Evolutionary conservation across 768 basidiomycete genomes (phyloP), one percentile per base, ranked within the genome.

Genomic region (Coprinellus micaceus): DNA sequence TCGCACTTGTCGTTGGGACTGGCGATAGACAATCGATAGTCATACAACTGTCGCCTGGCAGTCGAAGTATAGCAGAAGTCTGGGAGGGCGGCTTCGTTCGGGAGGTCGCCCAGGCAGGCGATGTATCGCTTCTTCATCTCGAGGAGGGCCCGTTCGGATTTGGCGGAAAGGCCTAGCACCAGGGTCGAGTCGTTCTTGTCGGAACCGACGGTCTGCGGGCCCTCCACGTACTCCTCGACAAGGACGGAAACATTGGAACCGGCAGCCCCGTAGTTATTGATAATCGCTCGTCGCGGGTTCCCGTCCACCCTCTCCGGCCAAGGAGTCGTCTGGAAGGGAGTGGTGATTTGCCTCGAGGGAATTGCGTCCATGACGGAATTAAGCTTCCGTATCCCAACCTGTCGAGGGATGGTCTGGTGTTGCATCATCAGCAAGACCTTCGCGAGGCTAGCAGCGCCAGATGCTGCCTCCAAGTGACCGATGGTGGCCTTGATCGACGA

Each of bases 261-360:
- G 22, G 87, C 77, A 0, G 88, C 88, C 19, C 89, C 89, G 60
- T 88, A 91, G 61, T 88, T 90, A 61, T 88, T 89, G 53, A 91
- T 70, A 24, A 89, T 60, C 1, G 85, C 86, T 6, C 82, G 58
- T 6, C 86, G 76, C 12, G 75, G 69, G 28, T 59, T 56, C 4
- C 74, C 70, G 7, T 58, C 60, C 2, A 64, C 63, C 9, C 67
- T 62, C n/a, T 69, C 62, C 9, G 51, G 24, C 87, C 88, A 89
- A 2, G 69, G 61, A 1, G 62, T 56, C 0, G 71, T 59, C 13
- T 57, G 52, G 0, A 69, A 77, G 58, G 78, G 68, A 40, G 89
- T 86, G 26, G 77, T 43, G 3, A 74, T 79, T 39, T 79, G 68
- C 61, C 86, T 83, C 1, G 57, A 56, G 3, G 74, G 72, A 26